Conservation (phyloP, 345 rosid genomes). For the Moricandia moricandioides region DNA sequence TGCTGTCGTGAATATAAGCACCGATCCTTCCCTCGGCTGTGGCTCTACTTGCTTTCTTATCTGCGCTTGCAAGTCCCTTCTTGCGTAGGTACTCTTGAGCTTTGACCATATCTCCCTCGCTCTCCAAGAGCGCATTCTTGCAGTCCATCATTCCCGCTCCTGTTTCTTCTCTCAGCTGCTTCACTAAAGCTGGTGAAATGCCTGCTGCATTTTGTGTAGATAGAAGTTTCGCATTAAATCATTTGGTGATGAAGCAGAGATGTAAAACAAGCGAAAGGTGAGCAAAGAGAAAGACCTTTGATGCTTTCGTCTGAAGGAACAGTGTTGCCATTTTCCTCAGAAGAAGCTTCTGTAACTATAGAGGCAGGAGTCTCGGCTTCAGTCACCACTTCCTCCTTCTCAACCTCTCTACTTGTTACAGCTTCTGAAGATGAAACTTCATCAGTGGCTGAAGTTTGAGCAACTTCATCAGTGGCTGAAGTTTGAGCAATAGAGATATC, state of each 20-base stretch:
- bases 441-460: conserved; percentile 19
- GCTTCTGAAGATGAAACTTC: conserved; percentile 40
- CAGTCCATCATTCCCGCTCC: conserved; percentile 99
- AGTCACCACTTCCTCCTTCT: conserved; percentile 44
- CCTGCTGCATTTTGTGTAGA: conserved; percentile 40
- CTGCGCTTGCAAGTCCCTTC: conserved; percentile 94
- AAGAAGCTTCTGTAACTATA: conserved; percentile 35
- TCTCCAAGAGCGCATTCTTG: conserved; percentile 82
- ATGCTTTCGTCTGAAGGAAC: conserved; percentile 39
- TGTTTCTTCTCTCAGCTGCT: conserved; percentile 95
- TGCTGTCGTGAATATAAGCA: conserved; percentile 89
- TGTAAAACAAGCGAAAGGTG: conserved; percentile 5
- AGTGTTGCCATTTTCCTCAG: conserved; percentile 37
- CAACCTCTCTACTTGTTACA: conserved; percentile 41
- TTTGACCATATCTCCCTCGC: conserved; percentile 76
- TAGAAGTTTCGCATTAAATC: neutral
- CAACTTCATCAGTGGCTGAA: conserved; percentile 32
- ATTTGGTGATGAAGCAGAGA: conserved; percentile 3
- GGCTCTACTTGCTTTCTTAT: conserved; percentile 81
- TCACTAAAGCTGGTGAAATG: conserved; percentile 81
- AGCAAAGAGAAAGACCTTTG: conserved; percentile 44
- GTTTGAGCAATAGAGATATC: conserved; percentile 40
- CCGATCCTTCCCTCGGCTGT: conserved; percentile 97
- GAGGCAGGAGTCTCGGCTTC: conserved; percentile 33
- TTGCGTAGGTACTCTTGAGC: conserved; percentile 91